Percentiles rank a stretch among this genome's conserved stretches.
Evolutionary conservation across 192 early-diverging fungal genomes (phyloP).

Genomic region (Phycomyces nitens): DNA sequence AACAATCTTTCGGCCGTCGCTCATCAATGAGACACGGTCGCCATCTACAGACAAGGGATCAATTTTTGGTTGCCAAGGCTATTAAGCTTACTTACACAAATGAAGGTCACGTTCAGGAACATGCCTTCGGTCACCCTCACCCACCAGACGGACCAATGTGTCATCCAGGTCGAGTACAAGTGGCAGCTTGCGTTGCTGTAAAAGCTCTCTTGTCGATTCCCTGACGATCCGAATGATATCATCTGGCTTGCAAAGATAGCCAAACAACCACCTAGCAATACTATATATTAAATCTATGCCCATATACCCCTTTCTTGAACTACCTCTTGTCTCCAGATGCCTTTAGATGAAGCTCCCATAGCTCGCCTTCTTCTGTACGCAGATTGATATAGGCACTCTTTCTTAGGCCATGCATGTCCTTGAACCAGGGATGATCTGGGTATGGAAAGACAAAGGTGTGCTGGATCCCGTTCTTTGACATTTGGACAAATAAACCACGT

Average conservation of each 20-base stretch:
- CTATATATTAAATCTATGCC: no score
- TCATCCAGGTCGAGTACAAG: conserved; percentile 78
- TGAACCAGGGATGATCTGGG: conserved; percentile 60
- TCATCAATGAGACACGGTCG: conserved; percentile 52
- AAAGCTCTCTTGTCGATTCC: conserved; percentile 44
- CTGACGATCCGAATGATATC: conserved; percentile 55
- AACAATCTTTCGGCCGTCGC: conserved; percentile 62
- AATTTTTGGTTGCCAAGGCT: neutral
- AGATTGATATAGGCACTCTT: conserved; percentile 57
- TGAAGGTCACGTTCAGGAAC: conserved; percentile 47
- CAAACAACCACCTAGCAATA: conserved; percentile 53
- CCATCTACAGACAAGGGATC: conserved; percentile 40
- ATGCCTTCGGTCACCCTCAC: conserved; percentile 56
- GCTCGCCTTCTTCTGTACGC: conserved; percentile 40
- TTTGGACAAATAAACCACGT: conserved; percentile 55
- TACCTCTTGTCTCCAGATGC: conserved; percentile 56
- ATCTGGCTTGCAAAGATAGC: conserved; percentile 55
- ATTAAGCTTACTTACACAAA: conserved; percentile 21
- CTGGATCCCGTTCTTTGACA: conserved; percentile 46
- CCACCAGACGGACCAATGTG: conserved; percentile 68
- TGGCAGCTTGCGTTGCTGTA: conserved; percentile 52
- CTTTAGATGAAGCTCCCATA: conserved; percentile 73
- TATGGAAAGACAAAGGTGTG: conserved; percentile 63
- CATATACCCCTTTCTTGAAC: neutral
- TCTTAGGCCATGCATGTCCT: conserved; percentile 60